Base-by-base conservation (phyloP, 176 grass and related monocot genomes). In the Musa itinerans region DNA sequence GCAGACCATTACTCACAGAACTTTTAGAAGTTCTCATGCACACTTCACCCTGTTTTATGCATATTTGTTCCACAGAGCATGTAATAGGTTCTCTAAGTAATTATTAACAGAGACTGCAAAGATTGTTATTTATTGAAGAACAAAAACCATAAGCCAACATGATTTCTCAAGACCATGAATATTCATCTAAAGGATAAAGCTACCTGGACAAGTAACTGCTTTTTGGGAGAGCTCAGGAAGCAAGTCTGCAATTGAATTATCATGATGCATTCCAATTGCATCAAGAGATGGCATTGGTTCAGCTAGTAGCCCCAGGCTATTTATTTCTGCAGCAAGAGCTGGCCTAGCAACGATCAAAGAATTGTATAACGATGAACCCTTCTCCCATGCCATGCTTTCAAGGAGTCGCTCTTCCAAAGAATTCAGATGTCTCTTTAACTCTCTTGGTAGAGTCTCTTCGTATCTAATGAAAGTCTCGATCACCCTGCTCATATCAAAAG, bases 401-500 rank as follows among this genome's bases (percentile, higher is more conserved):
- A 98, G 80, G 78, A 98, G 86, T 19, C 92, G 87, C 79, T 98
- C 90, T 90, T 93, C 90, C 65, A 93, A 88, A 80, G 88, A 93
- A 88, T 98, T 98, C 72, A 98, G 74, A 80, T 93, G 90, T 53
- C 90, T 93, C 83, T 93, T 98, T 73, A 98, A 71, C 74, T 98
- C 86, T 81, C 94, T 98, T 54, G 94, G 94, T 63, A 98, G 86
- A 59, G 88, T 93, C 64, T 89, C 90, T 85, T 98, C 94, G 76
- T 98, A 86, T 74, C 90, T 93, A 48, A 98, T 84, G 79, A 98
- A 89, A 64, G 65, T 93, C 78, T 98, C 94, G 52, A 98, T 98
- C 71, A 98, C 89, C 80, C 93, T 98, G 81, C 88, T 91, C 83
- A 98, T 85, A 89, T 98, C 94, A 89, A 98, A 98, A 81, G 90